Base-by-base conservation (phyloP, 2,329 filamentous ascomycete genomes). In the Exophiala mesophila region DNA sequence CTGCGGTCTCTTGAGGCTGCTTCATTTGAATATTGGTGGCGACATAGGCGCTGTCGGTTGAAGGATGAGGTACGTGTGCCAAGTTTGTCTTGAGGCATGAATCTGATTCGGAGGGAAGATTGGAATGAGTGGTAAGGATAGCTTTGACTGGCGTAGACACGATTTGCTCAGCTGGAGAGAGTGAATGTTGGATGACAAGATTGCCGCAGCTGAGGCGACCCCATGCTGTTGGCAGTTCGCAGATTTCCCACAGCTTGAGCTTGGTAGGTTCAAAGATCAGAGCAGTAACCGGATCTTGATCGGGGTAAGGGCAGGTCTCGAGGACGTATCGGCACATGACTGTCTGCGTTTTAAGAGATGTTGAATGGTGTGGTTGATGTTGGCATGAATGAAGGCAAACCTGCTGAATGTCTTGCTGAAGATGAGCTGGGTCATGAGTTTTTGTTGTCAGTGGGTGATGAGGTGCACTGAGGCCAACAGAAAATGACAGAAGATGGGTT, bases 261-360 rank as follows among this genome's bases (percentile, higher is more conserved):
- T 47, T 47, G 29, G 18, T 32, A 12, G 41, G 48, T 19, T 42
- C 23, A 35, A 50, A 50, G 29, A 47, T 45, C 18, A 45, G 33
- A 30, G 48, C 41, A 18, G 40, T 33, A 19, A 50, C 34, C 3
- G 41, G 44, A 23, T 50, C 48, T 28, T 41, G 44, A 24, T 47
- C 36, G 26, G 48, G 48, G 23, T 50, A 50, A 18, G 48, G 48
- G 26, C 48, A 50, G 30, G 31, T 38, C 7, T 41, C 16, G 7
- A 50, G 41, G 26, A 41, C 47, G 48, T 36, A 47, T 15, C 31
- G 36, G 38, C 48, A 50, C 48, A 50, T 50, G 36, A 28, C 41
- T 36, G 17, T 16, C 17, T 23, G 29, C 13, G 29, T 13, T n/a
- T n/a, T n/a, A n/a, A 13, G 29, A 5, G 29, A 31, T 31, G 5